phyloP scores from a whole-genome alignment of 2,329 filamentous ascomycete genomes.

The Stemphylium lycopersici region DNA sequence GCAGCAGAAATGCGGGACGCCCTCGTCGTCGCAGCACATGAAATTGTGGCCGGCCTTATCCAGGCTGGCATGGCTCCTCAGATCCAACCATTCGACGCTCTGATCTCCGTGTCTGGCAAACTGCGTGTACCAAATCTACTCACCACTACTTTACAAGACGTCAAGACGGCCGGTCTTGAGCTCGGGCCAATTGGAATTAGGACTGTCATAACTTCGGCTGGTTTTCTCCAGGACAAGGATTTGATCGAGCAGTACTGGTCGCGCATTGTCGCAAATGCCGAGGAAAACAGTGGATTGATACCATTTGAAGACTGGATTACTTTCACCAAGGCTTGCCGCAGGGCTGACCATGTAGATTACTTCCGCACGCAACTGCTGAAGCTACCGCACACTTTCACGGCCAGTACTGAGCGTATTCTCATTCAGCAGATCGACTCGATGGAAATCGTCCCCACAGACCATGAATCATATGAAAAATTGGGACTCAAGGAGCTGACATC shows the following conservation, averaged over 20 bases:
- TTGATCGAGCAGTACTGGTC: slow-evolving; percentile 43
- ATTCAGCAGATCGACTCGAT: slow-evolving; percentile 8
- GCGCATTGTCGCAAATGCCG: slow-evolving; percentile 27
- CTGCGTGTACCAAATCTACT: slow-evolving; percentile 34
- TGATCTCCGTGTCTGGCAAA: slow-evolving; percentile 41
- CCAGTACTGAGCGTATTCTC: slow-evolving; percentile 15
- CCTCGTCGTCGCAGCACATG: slow-evolving; percentile 33
- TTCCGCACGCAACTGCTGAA: slow-evolving; percentile 34
- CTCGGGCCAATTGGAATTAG: slow-evolving; percentile 30
- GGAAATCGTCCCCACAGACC: background rate
- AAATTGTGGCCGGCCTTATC: slow-evolving; percentile 30
- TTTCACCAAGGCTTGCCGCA: slow-evolving; percentile 40
- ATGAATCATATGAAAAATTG: slow-evolving; percentile 16
- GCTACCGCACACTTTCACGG: slow-evolving; percentile 33
- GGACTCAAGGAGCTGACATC: slow-evolving; percentile 20
- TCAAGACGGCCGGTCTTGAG: slow-evolving; percentile 24
- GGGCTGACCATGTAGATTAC: slow-evolving; percentile 26
- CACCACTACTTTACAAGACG: slow-evolving; percentile 31
- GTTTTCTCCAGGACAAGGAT: slow-evolving; percentile 28
- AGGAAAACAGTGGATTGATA: slow-evolving; percentile 29
- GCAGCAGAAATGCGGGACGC: slow-evolving; percentile 28
- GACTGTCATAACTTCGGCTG: slow-evolving; percentile 37
- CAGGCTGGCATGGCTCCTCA: slow-evolving; percentile 36
- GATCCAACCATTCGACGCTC: slow-evolving; percentile 29
- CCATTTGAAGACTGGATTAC: slow-evolving; percentile 41